These are phyloP conservation scores for Kurtzmaniella natalensis DNA, from an alignment of 1,139 yeast genomes.

Conservation along the genomic window DNA sequence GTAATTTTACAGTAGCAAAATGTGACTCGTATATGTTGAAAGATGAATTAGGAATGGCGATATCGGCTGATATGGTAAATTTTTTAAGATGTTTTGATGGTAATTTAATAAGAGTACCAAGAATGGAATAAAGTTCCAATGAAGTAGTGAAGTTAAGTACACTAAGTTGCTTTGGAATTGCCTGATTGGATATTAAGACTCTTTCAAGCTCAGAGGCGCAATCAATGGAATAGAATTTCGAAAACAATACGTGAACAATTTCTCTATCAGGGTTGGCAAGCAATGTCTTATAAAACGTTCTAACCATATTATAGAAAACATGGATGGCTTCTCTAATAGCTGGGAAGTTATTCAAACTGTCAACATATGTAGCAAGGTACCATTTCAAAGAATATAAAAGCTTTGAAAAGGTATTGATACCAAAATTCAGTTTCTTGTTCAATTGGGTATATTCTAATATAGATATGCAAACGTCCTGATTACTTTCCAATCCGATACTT, in stretches of 20 bases:
- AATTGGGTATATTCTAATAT: constrained; percentile 2
- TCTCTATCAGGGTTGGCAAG: constrained; percentile 14
- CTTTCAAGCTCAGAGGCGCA: constrained; percentile 20
- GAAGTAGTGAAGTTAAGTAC: constrained; percentile 21
- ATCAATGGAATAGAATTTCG: constrained; percentile 20
- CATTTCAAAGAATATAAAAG: constrained; percentile 4
- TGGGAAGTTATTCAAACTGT: constrained; percentile 14
- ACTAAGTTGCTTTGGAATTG: constrained; percentile 19
- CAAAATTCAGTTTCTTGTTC: background rate
- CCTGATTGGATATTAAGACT: constrained; percentile 13
- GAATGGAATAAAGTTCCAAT: constrained; percentile 20
- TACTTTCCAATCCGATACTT: constrained; percentile 3
- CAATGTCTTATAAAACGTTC: constrained; percentile 15
- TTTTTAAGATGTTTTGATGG: constrained; percentile 11
- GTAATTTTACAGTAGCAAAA: constrained; percentile 12
- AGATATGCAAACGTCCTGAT: constrained; percentile 2
- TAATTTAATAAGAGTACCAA: constrained; percentile 22
- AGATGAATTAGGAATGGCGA: constrained; percentile 3
- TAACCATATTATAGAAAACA: constrained; percentile 23
- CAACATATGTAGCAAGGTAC: constrained; percentile 1
- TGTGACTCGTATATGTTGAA: constrained; percentile 3
- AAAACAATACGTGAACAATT: constrained; percentile 18
- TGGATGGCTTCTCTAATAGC: constrained; percentile 26
- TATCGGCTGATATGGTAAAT: background rate
- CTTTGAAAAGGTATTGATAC: background rate